A percentile compares a stretch with the other conserved stretches of the same genome.
phyloP scores from a whole-genome alignment of 2,329 filamentous ascomycete genomes.

The Verticillium klebahnii region DNA sequence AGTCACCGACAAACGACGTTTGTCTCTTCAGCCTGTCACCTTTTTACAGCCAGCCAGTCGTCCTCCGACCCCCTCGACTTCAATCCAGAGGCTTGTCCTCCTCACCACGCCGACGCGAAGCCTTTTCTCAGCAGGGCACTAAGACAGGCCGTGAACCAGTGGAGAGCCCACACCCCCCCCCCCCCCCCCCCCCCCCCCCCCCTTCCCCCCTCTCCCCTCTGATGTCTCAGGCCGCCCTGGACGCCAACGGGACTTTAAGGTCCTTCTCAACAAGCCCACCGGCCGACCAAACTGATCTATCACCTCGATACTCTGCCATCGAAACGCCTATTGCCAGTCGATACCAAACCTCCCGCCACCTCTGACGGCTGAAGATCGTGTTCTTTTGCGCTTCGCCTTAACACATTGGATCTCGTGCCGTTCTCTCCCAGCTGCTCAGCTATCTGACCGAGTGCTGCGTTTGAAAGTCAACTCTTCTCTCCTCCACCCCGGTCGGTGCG shows the following conservation, averaged over 20 bases:
- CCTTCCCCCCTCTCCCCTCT: slow-evolving; percentile 11
- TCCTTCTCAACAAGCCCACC: slow-evolving; percentile 11
- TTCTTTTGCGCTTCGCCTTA: background rate
- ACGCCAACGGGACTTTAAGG: slow-evolving; percentile 25
- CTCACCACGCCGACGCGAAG: background rate
- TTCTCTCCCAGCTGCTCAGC: background rate
- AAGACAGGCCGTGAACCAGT: slow-evolving; percentile 15
- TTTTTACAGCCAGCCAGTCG: background rate
- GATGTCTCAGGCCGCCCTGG: slow-evolving; percentile 26
- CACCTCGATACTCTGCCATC: slow-evolving; percentile 2
- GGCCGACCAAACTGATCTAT: slow-evolving; percentile 16
- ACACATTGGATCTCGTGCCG: background rate
- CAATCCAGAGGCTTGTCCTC: slow-evolving; percentile 5
- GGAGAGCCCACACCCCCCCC: slow-evolving; percentile 12
- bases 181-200: no score
- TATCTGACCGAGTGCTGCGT: background rate
- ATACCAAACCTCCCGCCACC: background rate
- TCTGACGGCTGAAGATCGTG: background rate
- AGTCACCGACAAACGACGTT: background rate
- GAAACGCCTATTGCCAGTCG: background rate
- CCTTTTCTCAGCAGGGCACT: slow-evolving; percentile 10
- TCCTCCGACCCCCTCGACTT: background rate
- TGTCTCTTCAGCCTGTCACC: slow-evolving; percentile 1
- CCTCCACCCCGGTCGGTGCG: background rate
- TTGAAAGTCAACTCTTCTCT: background rate